These are phyloP conservation scores for Backusella tuberculispora DNA, from an alignment of 192 early-diverging fungal genomes.

Conservation along the genomic window DNA sequence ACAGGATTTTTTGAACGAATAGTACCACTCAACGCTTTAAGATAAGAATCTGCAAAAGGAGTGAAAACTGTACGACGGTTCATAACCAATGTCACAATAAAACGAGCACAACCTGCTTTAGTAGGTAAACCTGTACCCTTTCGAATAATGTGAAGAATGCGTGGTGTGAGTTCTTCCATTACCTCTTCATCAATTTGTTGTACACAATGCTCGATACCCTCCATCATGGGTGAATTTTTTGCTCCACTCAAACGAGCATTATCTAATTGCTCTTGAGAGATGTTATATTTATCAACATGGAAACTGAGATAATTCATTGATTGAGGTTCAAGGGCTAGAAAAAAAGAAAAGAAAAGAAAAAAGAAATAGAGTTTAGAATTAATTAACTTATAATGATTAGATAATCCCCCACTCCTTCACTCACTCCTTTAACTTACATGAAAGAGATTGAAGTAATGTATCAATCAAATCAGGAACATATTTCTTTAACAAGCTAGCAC, in stretches of 20 bases:
- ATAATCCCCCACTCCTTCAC: neutral
- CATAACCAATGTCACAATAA: constrained; percentile 79
- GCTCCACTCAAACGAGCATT: constrained; percentile 77
- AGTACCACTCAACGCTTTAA: constrained; percentile 79
- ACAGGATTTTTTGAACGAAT: constrained; percentile 80
- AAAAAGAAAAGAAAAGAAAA: neutral
- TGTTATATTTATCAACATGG: constrained; percentile 83
- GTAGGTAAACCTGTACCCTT: constrained; percentile 92
- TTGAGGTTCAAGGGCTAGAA: constrained; percentile 48
- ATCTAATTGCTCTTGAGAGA: constrained; percentile 89
- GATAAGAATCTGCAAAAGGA: constrained; percentile 69
- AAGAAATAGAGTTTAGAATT: neutral
- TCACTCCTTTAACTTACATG: constrained; percentile 70
- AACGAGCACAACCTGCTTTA: constrained; percentile 86
- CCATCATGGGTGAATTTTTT: constrained; percentile 94
- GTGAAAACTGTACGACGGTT: constrained; percentile 65
- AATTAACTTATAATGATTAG: neutral
- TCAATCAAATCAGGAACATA: constrained; percentile 75
- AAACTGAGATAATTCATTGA: constrained; percentile 86
- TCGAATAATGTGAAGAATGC: constrained; percentile 69
- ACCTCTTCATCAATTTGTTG: constrained; percentile 75
- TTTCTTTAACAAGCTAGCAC: constrained; percentile 70
- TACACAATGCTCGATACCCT: constrained; percentile 79
- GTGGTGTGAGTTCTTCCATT: constrained; percentile 69
- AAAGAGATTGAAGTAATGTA: constrained; percentile 83